Base-by-base conservation (phyloP, 441 rosid species). In the Corymbia citriodora region DNA sequence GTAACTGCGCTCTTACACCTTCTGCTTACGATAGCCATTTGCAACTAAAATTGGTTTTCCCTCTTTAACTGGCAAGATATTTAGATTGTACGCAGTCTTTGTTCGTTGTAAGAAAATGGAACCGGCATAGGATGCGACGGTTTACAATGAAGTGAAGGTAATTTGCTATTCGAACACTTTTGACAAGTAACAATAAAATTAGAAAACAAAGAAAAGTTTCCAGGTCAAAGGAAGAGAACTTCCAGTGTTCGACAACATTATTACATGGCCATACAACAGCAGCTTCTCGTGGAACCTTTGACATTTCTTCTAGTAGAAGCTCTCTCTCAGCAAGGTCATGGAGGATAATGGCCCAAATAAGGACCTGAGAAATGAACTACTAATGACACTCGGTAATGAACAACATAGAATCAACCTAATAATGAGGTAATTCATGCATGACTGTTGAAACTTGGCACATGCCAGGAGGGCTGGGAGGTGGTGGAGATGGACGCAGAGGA, bases 271-370 rank as follows among this genome's bases (percentile, higher is more conserved):
- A 59, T 11, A 27, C 68, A 11, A 27, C n/a, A 25, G n/a, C 29
- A 5, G 8, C 65, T 59, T 59, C n/a, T 15, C 25, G 3, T 15
- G 0, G 65, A 59, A 59, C n/a, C 7, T 59, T 25, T 11, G 27
- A n/a, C 72, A 65, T 40, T 17, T 23, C 65, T 90, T 85, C 91
- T 52, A 89, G 91, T 83, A 90, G 79, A 92, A 88, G 85, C 87
- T 52, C 88, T 48, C 81, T 88, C 87, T 93, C 88, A 94, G 94
- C 96, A 95, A 0, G 94, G 95, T 63, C 93, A 95, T 6, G 96
- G 97, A 55, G 96, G 99, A 92, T 52, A 65, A 65, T 65, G 72
- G 83, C 96, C 94, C 12, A 95, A 95, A 88, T 90, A 96, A 85
- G 94, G 94, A 92, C 94, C 97, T 92, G 91, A 49, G 90, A 21